Evolutionary conservation across 352 stramenopile species (phyloP).

Genomic region (Phytophthora sansomeana): DNA sequence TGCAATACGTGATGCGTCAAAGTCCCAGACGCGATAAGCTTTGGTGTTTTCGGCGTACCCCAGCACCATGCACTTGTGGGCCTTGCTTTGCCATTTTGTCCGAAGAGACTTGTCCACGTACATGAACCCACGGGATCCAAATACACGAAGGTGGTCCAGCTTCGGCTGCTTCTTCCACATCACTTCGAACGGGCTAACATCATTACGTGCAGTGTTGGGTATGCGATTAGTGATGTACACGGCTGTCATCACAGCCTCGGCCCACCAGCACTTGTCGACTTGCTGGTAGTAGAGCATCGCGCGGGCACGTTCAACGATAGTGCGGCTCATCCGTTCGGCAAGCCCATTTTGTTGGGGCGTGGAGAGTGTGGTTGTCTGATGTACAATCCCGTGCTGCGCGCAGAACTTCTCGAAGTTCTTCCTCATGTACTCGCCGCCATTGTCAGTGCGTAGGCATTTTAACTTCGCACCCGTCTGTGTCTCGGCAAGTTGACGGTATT

Average conservation of each 20-base stretch:
- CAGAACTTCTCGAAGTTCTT: constrained; percentile 22
- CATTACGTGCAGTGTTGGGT: constrained; percentile 1
- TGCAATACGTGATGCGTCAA: no score
- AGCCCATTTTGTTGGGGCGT: constrained; percentile 24
- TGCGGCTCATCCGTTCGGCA: constrained; percentile 24
- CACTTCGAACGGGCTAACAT: constrained; percentile 21
- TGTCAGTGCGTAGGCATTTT: constrained; percentile 23
- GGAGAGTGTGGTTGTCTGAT: constrained; percentile 15
- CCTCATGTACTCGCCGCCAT: constrained; percentile 30
- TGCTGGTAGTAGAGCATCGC: constrained; percentile 18
- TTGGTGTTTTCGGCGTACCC: no score
- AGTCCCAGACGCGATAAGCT: no score
- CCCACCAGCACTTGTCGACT: no score
- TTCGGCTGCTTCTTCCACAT: not conserved
- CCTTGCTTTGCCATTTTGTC: no score
- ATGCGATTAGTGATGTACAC: no score
- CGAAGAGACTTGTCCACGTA: no score
- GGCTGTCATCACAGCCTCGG: no score
- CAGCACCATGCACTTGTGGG: no score
- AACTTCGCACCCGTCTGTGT: constrained; percentile 10
- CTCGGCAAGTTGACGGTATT: constrained; percentile 2
- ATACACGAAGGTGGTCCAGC: no score
- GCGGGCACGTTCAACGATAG: constrained; percentile 6
- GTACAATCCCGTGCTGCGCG: constrained; percentile 10
- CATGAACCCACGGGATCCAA: no score